A percentile compares a stretch with the other conserved stretches of the same genome.
Conservation (phyloP, 2,329 filamentous ascomycete species). For the Ilyonectria sp. region DNA sequence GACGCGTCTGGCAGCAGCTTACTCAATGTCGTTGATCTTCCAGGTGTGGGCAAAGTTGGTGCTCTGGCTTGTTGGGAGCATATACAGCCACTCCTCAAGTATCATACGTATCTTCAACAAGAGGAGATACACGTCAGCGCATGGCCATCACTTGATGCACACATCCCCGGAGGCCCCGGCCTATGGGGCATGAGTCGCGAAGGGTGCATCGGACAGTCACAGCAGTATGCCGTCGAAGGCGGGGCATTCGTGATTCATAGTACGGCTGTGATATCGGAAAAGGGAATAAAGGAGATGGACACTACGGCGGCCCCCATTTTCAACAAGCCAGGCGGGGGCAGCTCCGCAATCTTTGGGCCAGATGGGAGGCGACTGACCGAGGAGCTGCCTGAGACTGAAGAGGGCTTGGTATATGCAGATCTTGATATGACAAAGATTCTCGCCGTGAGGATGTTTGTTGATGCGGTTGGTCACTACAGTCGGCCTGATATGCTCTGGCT, state of each 20-base stretch:
- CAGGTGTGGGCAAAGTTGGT: slow-evolving; percentile 53
- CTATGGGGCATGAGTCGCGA: slow-evolving; percentile 48
- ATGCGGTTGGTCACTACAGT: slow-evolving; percentile 52
- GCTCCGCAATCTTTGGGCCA: slow-evolving; percentile 26
- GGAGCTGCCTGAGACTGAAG: slow-evolving; percentile 37
- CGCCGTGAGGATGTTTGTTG: slow-evolving; percentile 56
- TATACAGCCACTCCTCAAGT: slow-evolving; percentile 23
- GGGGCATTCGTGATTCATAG: slow-evolving; percentile 63
- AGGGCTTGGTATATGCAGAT: slow-evolving; percentile 65
- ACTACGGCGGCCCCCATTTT: slow-evolving; percentile 53
- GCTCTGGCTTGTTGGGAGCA: slow-evolving; percentile 60
- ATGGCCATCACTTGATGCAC: slow-evolving; percentile 20
- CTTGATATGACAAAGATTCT: slow-evolving; percentile 60
- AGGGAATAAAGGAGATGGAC: slow-evolving; percentile 57
- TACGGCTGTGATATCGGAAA: slow-evolving; percentile 51
- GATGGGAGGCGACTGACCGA: slow-evolving; percentile 25
- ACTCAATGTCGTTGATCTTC: neutral
- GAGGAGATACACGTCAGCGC: slow-evolving; percentile 30
- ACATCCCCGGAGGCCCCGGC: slow-evolving; percentile 25
- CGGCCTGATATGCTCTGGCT: slow-evolving; percentile 57
- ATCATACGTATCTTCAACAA: slow-evolving; percentile 17
- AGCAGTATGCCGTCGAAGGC: slow-evolving; percentile 70
- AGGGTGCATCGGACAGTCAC: slow-evolving; percentile 58
- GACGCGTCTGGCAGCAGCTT: slow-evolving; percentile 47
- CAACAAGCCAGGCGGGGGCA: slow-evolving; percentile 26